phyloP scores from a whole-genome alignment of 2,329 filamentous ascomycete species.

The Delphinella strobiligena region DNA sequence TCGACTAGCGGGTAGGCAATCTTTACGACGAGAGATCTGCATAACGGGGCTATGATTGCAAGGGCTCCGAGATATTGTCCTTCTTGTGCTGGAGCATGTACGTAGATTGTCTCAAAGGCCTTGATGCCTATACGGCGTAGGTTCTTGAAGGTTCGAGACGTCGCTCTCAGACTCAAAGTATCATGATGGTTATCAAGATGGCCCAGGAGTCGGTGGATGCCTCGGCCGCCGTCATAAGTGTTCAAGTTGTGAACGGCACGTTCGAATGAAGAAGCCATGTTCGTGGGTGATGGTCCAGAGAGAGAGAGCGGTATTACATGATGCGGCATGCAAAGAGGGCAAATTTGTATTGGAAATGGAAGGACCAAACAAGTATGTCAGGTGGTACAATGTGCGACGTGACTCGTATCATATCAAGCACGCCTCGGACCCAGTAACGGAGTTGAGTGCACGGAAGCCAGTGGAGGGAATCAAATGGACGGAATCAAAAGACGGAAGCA shows the following conservation, averaged over 20 bases:
- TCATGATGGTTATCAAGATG: not conserved
- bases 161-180: not conserved
- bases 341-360: too few species aligned
- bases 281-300: not conserved
- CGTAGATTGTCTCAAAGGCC: constrained; percentile 2
- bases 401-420: too few species aligned
- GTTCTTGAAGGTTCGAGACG: not conserved
- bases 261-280: constrained; percentile 3
- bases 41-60: not conserved
- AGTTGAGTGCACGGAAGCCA: too few species aligned
- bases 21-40: constrained; percentile 1
- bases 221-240: not conserved
- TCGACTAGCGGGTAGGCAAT: not conserved
- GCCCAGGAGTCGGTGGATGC: not conserved
- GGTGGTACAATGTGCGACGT: too few species aligned
- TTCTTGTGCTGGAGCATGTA: constrained; percentile 1
- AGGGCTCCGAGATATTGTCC: not conserved
- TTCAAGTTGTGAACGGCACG: not conserved
- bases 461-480: too few species aligned
- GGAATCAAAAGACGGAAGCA: too few species aligned
- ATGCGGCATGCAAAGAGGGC: too few species aligned
- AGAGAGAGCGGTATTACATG: not conserved
- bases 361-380: too few species aligned
- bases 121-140: not conserved
- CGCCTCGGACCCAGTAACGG: too few species aligned